Percentiles rank a stretch among this genome's conserved stretches.
phyloP scores from a whole-genome alignment of 345 rosid genomes.

The Brassica napus region DNA sequence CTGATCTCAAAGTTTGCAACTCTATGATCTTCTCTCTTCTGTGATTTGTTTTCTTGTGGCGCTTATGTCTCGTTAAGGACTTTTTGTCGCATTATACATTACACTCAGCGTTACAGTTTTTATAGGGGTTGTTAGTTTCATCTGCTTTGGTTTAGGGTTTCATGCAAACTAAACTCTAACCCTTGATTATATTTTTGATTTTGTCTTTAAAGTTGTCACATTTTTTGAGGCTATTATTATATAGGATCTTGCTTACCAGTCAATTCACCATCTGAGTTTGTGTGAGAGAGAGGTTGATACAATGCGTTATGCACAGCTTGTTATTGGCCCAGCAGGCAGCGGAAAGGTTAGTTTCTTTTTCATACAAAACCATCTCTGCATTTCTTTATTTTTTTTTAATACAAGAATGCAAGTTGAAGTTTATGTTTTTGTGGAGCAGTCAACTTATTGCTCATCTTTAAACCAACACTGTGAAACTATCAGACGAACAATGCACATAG shows the following conservation, averaged over 20 bases:
- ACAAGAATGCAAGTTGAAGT: no score
- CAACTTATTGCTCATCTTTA: constrained; percentile 9
- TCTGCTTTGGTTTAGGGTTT: background rate
- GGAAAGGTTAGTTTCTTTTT: constrained; percentile 1
- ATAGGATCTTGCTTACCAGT: background rate
- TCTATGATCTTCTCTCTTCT: background rate
- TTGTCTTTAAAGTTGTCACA: background rate
- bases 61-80: background rate
- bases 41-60: background rate
- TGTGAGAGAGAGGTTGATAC: background rate
- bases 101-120: constrained; percentile 1
- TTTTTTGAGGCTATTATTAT: background rate
- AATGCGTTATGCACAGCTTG: constrained; percentile 12
- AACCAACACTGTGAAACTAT: constrained; percentile 51
- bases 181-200: background rate
- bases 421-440: background rate
- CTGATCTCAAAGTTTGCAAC: background rate
- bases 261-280: background rate
- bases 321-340: constrained; percentile 7
- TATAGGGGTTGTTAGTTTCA: background rate
- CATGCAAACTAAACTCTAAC: background rate
- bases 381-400: no score
- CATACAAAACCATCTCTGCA: no score
- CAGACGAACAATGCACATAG: constrained; percentile 56
- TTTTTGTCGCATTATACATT: background rate